Evolutionary conservation across 2,329 filamentous ascomycete genomes (phyloP).

Genomic region (Nothomitra cinnamomea): DNA sequence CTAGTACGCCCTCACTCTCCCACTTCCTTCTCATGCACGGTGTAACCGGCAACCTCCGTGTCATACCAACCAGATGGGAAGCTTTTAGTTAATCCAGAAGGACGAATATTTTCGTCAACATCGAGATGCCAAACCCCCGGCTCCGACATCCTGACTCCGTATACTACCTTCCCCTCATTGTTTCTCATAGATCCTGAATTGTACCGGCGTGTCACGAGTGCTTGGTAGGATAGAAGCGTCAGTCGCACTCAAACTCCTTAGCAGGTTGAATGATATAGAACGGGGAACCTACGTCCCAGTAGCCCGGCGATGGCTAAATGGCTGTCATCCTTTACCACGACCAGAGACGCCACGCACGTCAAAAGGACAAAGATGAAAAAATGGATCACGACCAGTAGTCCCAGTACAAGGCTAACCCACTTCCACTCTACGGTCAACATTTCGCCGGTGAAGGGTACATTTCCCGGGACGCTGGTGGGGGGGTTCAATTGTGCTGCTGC

Average conservation of each 20-base stretch:
- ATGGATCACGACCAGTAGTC: background rate
- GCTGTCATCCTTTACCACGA: constrained; percentile 5
- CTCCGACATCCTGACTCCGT: background rate
- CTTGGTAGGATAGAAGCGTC: background rate
- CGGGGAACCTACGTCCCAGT: background rate
- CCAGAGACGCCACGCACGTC: background rate
- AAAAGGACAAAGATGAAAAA: background rate
- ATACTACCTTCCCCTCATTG: background rate
- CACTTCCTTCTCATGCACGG: too few species aligned
- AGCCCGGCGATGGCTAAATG: background rate
- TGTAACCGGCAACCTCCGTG: too few species aligned
- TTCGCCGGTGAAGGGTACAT: background rate
- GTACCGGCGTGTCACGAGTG: background rate
- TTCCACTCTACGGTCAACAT: constrained; percentile 2
- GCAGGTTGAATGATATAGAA: background rate
- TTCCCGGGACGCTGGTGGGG: background rate
- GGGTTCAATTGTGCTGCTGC: background rate
- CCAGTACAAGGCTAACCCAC: background rate
- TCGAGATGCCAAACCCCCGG: background rate
- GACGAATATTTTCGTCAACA: background rate
- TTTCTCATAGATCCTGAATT: background rate
- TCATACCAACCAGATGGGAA: constrained; percentile 4
- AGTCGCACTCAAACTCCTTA: background rate
- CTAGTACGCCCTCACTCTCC: too few species aligned
- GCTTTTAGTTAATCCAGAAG: too few species aligned